phyloP scores from a whole-genome alignment of 257 asterid genomes.

The Przewalskia tangutica region DNA sequence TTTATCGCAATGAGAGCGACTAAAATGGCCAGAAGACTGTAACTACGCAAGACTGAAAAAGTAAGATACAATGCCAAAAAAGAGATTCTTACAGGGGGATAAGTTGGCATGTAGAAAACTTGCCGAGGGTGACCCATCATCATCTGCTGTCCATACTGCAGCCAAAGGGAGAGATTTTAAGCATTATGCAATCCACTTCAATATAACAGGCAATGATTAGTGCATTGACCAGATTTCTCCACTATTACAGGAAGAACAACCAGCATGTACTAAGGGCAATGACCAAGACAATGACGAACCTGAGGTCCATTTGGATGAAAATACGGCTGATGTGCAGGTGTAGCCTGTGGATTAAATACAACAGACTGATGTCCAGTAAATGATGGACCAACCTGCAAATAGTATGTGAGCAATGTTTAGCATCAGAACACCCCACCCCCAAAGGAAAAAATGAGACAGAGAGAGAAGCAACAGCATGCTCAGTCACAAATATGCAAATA shows the following conservation, averaged over 20 bases:
- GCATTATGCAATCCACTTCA: background rate
- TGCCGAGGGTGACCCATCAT: conserved; percentile 86
- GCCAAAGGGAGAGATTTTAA: background rate
- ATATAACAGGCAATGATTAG: background rate
- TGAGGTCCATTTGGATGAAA: conserved; percentile 89
- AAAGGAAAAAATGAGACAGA: background rate
- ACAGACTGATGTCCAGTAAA: conserved; percentile 63
- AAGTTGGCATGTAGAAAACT: conserved; percentile 70
- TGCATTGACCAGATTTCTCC: background rate
- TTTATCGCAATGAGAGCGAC: background rate
- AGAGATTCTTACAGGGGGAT: conserved; percentile 57
- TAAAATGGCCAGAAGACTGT: background rate
- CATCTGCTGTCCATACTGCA: conserved; percentile 90
- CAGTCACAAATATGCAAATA: background rate
- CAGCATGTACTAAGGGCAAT: background rate
- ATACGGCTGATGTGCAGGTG: conserved; percentile 58
- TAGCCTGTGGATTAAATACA: conserved; percentile 68
- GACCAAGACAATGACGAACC: conserved; percentile 32
- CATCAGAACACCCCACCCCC: background rate
- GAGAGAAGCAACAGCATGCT: background rate
- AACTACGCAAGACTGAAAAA: background rate
- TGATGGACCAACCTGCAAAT: conserved; percentile 62
- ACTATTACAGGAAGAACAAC: background rate
- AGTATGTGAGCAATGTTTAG: background rate
- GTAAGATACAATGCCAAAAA: background rate